phyloP scores from a whole-genome alignment of 208 protist species.

The Leishmania lainsoni region DNA sequence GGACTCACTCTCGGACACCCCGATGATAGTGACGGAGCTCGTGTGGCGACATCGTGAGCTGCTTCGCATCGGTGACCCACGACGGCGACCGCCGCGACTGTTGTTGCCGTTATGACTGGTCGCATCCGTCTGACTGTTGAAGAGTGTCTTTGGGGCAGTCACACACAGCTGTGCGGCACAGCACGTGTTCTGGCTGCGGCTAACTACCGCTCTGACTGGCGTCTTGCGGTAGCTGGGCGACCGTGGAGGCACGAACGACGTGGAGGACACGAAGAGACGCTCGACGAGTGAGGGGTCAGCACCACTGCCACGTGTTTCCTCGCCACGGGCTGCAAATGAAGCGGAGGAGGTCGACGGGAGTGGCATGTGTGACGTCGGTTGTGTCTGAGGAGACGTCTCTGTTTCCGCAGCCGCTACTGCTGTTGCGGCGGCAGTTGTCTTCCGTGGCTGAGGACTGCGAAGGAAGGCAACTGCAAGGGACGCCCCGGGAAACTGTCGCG shows the following conservation, averaged over 20 bases:
- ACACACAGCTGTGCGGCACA: not conserved
- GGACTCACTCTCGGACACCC: not conserved
- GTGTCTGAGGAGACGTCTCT: not conserved
- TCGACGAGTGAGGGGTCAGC: not conserved
- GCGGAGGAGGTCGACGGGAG: not conserved
- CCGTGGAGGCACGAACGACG: not conserved
- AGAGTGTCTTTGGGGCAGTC: not conserved
- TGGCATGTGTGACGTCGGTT: not conserved
- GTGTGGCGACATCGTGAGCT: not conserved
- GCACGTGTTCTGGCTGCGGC: not conserved
- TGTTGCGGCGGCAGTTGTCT: not conserved
- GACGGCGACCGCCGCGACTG: slow-evolving; percentile 2
- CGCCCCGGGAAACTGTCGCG: not conserved
- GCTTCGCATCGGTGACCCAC: not conserved
- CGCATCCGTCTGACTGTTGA: not conserved
- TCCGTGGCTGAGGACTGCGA: not conserved
- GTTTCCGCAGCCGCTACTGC: not conserved
- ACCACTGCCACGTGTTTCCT: not conserved
- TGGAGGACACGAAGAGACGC: not conserved
- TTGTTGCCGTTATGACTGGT: not conserved
- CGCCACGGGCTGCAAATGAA: not conserved
- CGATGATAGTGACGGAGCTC: slow-evolving; percentile 11
- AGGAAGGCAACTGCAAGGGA: not conserved
- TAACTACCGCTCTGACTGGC: not conserved
- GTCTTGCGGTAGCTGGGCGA: slow-evolving; percentile 2